Percentiles rank a stretch among this genome's conserved stretches.
These are phyloP conservation scores for Coemansia sp. DNA, from an alignment of 192 early-diverging fungal species.

Conservation along the genomic window DNA sequence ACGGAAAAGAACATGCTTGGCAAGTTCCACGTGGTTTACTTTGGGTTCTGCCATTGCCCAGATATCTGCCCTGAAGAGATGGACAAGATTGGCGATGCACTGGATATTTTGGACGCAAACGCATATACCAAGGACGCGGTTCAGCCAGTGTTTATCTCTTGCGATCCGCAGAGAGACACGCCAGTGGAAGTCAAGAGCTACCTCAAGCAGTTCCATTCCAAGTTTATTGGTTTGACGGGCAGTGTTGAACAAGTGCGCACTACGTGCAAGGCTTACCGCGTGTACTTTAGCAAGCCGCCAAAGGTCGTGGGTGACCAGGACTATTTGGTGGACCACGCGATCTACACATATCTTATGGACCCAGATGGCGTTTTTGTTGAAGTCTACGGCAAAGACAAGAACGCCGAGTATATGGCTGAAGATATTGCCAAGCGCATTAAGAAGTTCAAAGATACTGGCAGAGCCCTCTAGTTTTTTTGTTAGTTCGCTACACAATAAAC, in stretches of 20 bases:
- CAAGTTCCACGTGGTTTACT: slow-evolving; percentile 89
- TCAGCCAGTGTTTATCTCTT: slow-evolving; percentile 92
- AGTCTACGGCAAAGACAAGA: slow-evolving; percentile 80
- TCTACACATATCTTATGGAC: slow-evolving; percentile 97
- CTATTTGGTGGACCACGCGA: slow-evolving; percentile 97
- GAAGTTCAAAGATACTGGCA: slow-evolving; percentile 4
- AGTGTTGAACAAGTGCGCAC: slow-evolving; percentile 77
- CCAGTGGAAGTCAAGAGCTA: slow-evolving; percentile 76
- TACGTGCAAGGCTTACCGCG: slow-evolving; percentile 88
- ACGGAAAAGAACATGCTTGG: slow-evolving; percentile 80
- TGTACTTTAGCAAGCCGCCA: slow-evolving; percentile 93
- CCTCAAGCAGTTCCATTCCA: slow-evolving; percentile 88
- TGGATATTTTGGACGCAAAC: slow-evolving; percentile 62
- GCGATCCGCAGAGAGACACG: slow-evolving; percentile 94
- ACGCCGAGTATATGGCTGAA: slow-evolving; percentile 36
- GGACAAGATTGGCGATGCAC: slow-evolving; percentile 92
- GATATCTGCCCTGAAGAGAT: slow-evolving; percentile 99
- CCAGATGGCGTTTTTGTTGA: slow-evolving; percentile 88
- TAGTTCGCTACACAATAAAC: neutral
- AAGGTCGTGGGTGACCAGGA: slow-evolving; percentile 75
- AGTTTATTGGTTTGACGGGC: slow-evolving; percentile 91
- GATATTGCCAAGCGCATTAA: slow-evolving; percentile 20
- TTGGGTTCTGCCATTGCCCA: slow-evolving; percentile 99
- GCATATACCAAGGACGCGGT: slow-evolving; percentile 57
- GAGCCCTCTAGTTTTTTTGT: slow-evolving; percentile 3